Evolutionary conservation across 768 basidiomycete genomes (phyloP).

Genomic region (Gautieria morchelliformis): DNA sequence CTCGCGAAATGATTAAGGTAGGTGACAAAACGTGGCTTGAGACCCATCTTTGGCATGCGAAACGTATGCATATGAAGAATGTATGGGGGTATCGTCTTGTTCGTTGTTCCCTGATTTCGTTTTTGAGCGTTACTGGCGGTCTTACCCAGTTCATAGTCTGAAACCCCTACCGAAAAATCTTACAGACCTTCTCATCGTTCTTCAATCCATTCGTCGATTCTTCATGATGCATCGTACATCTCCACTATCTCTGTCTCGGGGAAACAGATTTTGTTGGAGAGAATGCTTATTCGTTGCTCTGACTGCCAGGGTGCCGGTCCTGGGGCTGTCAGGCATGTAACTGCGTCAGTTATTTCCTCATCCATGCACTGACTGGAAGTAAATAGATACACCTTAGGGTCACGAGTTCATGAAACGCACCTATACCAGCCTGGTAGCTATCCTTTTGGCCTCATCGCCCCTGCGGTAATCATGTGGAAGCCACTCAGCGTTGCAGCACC

Average conservation of each 20-base stretch:
- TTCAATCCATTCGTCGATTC: conserved; percentile 69
- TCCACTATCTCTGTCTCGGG: conserved; percentile 69
- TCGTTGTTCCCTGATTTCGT: conserved; percentile 12
- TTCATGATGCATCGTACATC: conserved; percentile 87
- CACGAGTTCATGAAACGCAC: conserved; percentile 55
- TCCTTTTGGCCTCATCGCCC: conserved; percentile 64
- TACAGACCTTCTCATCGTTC: conserved; percentile 90
- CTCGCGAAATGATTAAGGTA: conserved; percentile 21
- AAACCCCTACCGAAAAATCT: conserved; percentile 83
- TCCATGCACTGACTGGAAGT: not conserved
- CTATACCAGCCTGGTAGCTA: conserved; percentile 55
- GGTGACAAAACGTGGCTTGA: conserved; percentile 89
- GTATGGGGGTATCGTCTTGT: conserved; percentile 90
- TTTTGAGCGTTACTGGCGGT: not conserved
- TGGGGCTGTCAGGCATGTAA: conserved; percentile 47
- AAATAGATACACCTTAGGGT: conserved; percentile 54
- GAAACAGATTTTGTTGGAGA: conserved; percentile 41
- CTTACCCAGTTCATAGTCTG: conserved; percentile 39
- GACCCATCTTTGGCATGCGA: conserved; percentile 96
- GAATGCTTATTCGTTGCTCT: conserved; percentile 44
- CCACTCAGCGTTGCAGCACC: conserved; percentile 19
- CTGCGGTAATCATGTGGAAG: conserved; percentile 67
- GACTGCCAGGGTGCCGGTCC: conserved; percentile 56
- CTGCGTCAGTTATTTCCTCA: not conserved
- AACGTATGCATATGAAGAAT: conserved; percentile 90